phyloP scores from a whole-genome alignment of 306 rosid genomes.

The Echinosophora koreensis region DNA sequence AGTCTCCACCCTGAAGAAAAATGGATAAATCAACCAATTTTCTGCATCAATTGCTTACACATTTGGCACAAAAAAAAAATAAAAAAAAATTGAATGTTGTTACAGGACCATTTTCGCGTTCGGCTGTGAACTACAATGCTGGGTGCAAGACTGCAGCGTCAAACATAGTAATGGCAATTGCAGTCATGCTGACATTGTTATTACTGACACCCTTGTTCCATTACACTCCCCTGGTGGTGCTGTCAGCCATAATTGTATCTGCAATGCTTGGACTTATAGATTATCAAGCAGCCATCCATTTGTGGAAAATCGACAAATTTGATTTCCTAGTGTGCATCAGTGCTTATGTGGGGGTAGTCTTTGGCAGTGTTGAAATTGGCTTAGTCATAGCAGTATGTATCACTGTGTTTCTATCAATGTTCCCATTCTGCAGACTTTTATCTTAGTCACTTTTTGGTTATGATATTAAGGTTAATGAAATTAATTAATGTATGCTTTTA shows the following conservation, averaged over 20 bases:
- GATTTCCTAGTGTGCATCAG: slow-evolving; percentile 81
- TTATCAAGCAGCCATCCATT: slow-evolving; percentile 82
- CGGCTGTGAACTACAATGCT: slow-evolving; percentile 94
- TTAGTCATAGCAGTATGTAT: slow-evolving; percentile 77
- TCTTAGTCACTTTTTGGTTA: not conserved
- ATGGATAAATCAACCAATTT: not conserved
- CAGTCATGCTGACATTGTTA: slow-evolving; percentile 83
- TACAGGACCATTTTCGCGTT: slow-evolving; percentile 93
- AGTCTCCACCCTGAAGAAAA: not conserved
- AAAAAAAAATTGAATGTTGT: slow-evolving; percentile 6
- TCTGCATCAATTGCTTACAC: slow-evolving; percentile 29
- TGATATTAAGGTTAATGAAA: not conserved
- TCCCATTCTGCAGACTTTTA: not conserved
- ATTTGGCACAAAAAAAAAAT: slow-evolving; percentile 5
- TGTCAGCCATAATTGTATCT: slow-evolving; percentile 79
- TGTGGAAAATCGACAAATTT: slow-evolving; percentile 92
- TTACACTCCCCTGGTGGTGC: slow-evolving; percentile 91
- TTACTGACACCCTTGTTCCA: slow-evolving; percentile 91
- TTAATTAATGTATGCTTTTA: slow-evolving; percentile 29
- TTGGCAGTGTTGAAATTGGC: slow-evolving; percentile 86
- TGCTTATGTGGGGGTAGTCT: slow-evolving; percentile 83
- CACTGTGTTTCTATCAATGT: not conserved
- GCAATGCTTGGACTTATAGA: slow-evolving; percentile 96
- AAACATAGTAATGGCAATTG: slow-evolving; percentile 88
- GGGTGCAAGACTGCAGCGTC: slow-evolving; percentile 97